A percentile compares a stretch with the other conserved stretches of the same genome.
These are phyloP conservation scores for Sporopachydermia cereana DNA, from an alignment of 1,139 yeast species.

Conservation along the genomic window DNA sequence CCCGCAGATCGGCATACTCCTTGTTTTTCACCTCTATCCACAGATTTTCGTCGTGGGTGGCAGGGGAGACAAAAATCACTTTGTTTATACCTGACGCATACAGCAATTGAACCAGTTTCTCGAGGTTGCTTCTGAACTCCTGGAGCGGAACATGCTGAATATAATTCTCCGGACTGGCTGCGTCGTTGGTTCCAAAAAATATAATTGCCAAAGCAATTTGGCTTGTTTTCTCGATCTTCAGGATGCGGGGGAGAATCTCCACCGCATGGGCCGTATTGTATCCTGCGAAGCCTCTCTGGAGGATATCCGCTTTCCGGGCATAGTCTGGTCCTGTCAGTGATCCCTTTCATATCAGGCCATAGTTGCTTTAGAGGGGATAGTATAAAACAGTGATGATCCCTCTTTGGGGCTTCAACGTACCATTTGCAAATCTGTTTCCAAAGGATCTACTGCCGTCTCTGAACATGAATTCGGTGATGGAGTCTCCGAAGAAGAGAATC, in stretches of 20 bases:
- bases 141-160: slow-evolving; percentile 44
- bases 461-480: slow-evolving; percentile 3
- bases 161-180: slow-evolving; percentile 28
- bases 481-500: slow-evolving; percentile 3
- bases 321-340: too few species aligned
- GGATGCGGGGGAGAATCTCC: slow-evolving; percentile 29
- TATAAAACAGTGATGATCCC: too few species aligned
- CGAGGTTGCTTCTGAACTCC: slow-evolving; percentile 37
- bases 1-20: slow-evolving; percentile 19
- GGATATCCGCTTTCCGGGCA: slow-evolving; percentile 38
- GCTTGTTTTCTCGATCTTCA: slow-evolving; percentile 27
- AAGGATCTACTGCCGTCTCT: background rate
- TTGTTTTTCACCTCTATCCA: slow-evolving; percentile 16
- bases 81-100: slow-evolving; percentile 31
- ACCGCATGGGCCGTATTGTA: slow-evolving; percentile 41
- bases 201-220: slow-evolving; percentile 36
- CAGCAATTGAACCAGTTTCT: slow-evolving; percentile 29
- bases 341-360: too few species aligned
- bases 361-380: too few species aligned
- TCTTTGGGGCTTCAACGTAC: too few species aligned
- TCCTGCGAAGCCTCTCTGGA: slow-evolving; percentile 50
- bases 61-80: slow-evolving; percentile 53
- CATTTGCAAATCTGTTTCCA: background rate
- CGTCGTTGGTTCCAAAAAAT: slow-evolving; percentile 74
- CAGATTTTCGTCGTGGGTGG: slow-evolving; percentile 39